Evolutionary conservation across 305 asterid species (phyloP).

Genomic region (Solanum hybrid): DNA sequence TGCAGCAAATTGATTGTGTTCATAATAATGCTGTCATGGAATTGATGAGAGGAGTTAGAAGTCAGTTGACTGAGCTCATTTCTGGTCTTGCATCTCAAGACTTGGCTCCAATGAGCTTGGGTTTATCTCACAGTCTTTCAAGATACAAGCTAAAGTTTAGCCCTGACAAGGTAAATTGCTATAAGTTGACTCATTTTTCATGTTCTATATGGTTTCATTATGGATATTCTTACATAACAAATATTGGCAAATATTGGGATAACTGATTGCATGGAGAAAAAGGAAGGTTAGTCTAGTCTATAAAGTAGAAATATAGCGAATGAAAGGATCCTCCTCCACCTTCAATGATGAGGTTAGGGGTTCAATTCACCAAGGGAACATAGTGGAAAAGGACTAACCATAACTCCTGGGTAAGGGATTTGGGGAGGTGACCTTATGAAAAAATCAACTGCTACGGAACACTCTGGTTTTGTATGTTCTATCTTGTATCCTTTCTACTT

Average conservation of each 20-base stretch:
- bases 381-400: background rate
- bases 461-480: background rate
- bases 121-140: conserved; percentile 80
- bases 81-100: conserved; percentile 81
- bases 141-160: conserved; percentile 83
- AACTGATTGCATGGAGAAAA: background rate
- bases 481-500: background rate
- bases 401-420: background rate
- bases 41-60: conserved; percentile 91
- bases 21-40: conserved; percentile 91
- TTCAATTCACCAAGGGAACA: background rate
- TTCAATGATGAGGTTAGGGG: background rate
- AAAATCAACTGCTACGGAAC: background rate
- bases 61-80: conserved; percentile 72
- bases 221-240: background rate
- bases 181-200: background rate
- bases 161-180: conserved; percentile 65
- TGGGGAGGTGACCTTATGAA: background rate
- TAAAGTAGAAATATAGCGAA: background rate
- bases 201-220: background rate
- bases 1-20: conserved; percentile 69
- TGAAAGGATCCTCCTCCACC: background rate
- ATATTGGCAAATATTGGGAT: background rate
- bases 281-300: background rate
- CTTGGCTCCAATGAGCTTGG: conserved; percentile 92